phyloP scores from a whole-genome alignment of 129 eudicot genomes.

The Lactuca saligna region DNA sequence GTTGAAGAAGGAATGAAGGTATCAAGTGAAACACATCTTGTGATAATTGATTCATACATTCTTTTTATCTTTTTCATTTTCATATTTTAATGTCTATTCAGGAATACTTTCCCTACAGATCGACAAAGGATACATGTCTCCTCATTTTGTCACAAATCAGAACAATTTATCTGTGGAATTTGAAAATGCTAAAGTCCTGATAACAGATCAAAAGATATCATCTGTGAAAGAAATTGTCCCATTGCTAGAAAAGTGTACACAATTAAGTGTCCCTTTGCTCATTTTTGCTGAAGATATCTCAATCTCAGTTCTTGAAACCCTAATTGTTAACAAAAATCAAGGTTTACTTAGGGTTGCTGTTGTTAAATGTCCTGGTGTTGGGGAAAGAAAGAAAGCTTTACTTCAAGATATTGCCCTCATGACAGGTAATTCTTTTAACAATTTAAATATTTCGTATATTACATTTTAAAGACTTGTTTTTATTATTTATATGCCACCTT shows the following conservation, averaged over 20 bases:
- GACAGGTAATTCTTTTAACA: conserved; percentile 57
- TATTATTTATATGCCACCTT: background rate
- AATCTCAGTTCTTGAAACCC: conserved; percentile 59
- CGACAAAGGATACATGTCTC: conserved; percentile 85
- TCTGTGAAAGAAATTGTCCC: conserved; percentile 72
- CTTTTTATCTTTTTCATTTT: conserved; percentile 33
- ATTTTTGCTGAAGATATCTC: conserved; percentile 85
- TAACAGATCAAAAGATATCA: conserved; percentile 86
- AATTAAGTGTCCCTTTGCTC: conserved; percentile 79
- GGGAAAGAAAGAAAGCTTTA: conserved; percentile 68
- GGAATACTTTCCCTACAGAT: conserved; percentile 77
- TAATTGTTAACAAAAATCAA: conserved; percentile 59
- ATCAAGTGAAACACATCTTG: conserved; percentile 15
- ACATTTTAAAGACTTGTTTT: background rate
- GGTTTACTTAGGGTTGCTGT: conserved; percentile 75
- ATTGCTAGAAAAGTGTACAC: conserved; percentile 76
- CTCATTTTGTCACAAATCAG: conserved; percentile 70
- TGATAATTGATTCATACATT: conserved; percentile 15
- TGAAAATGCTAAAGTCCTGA: conserved; percentile 71
- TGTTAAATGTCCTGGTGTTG: conserved; percentile 77
- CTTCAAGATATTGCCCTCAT: conserved; percentile 85
- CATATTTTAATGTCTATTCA: conserved; percentile 48
- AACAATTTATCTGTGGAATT: conserved; percentile 75
- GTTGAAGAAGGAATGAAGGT: conserved; percentile 99
- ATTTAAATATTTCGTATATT: no score